These are phyloP conservation scores for Endoconidiophora laricicola DNA, from an alignment of 2,329 filamentous ascomycete species.

Conservation along the genomic window DNA sequence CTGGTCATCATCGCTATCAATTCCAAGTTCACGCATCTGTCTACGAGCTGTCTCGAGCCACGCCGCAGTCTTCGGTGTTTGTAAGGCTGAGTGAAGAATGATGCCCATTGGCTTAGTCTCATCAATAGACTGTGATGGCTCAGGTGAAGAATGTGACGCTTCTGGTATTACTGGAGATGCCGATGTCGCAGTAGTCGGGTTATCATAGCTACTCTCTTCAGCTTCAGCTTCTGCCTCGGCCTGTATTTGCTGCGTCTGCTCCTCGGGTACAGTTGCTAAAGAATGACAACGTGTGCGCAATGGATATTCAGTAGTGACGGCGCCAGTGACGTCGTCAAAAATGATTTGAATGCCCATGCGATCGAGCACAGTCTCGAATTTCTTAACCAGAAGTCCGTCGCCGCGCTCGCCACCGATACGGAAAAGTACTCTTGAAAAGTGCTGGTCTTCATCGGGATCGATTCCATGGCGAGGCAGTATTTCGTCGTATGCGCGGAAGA, in stretches of 20 bases:
- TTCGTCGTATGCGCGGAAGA: slow-evolving; percentile 67
- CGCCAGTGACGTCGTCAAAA: slow-evolving; percentile 24
- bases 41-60: slow-evolving; percentile 9
- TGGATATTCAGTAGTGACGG: slow-evolving; percentile 11
- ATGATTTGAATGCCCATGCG: slow-evolving; percentile 58
- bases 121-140: slow-evolving; percentile 5
- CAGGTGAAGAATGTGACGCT: slow-evolving; percentile 10
- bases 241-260: slow-evolving; percentile 10
- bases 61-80: slow-evolving; percentile 4
- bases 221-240: not conserved
- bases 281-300: slow-evolving; percentile 6
- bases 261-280: slow-evolving; percentile 11
- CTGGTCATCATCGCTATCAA: slow-evolving; percentile 2
- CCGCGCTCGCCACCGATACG: slow-evolving; percentile 53
- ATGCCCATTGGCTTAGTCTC: not conserved
- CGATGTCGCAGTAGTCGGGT: slow-evolving; percentile 2
- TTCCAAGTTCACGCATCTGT: slow-evolving; percentile 11
- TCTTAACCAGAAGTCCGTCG: slow-evolving; percentile 42
- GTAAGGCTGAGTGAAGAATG: not conserved
- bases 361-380: slow-evolving; percentile 51
- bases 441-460: slow-evolving; percentile 55
- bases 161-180: slow-evolving; percentile 9
- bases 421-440: slow-evolving; percentile 64
- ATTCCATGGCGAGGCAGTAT: slow-evolving; percentile 55
- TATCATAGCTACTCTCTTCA: slow-evolving; percentile 11